phyloP scores from a whole-genome alignment of 1,284 basidiomycete genomes.

The Volvariella volvacea region DNA sequence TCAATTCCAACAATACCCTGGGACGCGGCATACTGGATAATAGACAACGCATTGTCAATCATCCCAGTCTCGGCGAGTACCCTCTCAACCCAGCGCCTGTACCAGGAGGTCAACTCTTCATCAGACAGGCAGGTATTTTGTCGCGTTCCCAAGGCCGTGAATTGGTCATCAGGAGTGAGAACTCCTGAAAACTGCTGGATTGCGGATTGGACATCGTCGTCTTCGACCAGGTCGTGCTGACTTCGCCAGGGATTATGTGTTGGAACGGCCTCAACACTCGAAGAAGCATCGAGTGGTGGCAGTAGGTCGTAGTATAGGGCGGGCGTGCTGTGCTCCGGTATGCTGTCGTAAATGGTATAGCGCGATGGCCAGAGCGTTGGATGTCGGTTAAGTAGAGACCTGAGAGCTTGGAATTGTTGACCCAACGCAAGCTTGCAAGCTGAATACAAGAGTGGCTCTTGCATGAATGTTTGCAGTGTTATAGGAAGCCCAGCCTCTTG shows the following conservation, averaged over 20 bases:
- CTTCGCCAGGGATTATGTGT: conserved; percentile 36
- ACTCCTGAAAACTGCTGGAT: conserved; percentile 20
- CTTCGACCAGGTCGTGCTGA: conserved; percentile 53
- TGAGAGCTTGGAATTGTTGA: conserved; percentile 52
- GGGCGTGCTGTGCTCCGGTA: conserved; percentile 71
- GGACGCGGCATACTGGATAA: conserved; percentile 82
- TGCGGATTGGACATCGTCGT: conserved; percentile 31
- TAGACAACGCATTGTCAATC: conserved; percentile 70
- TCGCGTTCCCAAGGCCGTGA: conserved; percentile 4
- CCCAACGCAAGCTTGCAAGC: conserved; percentile 63
- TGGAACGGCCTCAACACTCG: conserved; percentile 35
- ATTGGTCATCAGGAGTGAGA: neutral
- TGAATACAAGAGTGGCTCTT: conserved; percentile 46
- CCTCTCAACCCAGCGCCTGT: conserved; percentile 52
- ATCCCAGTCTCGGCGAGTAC: conserved; percentile 68
- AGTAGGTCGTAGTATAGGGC: conserved; percentile 57
- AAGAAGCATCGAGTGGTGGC: conserved; percentile 47
- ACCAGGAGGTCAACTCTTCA: conserved; percentile 66
- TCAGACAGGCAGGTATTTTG: conserved; percentile 20
- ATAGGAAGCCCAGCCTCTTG: conserved; percentile 32
- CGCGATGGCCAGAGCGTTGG: conserved; percentile 56
- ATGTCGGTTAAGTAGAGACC: conserved; percentile 54
- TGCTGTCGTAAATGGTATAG: conserved; percentile 58
- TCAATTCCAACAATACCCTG: conserved; percentile 76
- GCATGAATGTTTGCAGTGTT: conserved; percentile 59